Percentiles rank a stretch among this genome's conserved stretches.
These are phyloP conservation scores for Podospora pseudocomata DNA, from an alignment of 495 filamentous ascomycete genomes.

Conservation along the genomic window DNA sequence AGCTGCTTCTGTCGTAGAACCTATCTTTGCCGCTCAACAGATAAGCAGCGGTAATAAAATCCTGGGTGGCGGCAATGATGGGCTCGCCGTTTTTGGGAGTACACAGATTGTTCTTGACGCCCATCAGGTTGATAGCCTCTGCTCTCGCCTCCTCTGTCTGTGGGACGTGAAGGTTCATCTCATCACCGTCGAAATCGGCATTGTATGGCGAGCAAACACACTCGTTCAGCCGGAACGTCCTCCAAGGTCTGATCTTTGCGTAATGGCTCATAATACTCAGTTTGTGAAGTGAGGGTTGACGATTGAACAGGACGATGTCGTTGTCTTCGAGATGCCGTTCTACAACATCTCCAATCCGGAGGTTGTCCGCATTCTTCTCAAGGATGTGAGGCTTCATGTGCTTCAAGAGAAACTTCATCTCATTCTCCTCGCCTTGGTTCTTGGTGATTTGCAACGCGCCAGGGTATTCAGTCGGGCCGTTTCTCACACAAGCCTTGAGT, in stretches of 20 bases:
- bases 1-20: constrained; percentile 82
- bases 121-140: constrained; percentile 95
- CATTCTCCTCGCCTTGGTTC: constrained; percentile 53
- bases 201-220: constrained; percentile 99
- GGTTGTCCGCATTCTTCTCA: constrained; percentile 60
- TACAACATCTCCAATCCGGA: constrained; percentile 81
- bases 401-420: constrained; percentile 63
- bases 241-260: constrained; percentile 88
- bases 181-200: constrained; percentile 98
- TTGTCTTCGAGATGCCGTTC: constrained; percentile 94
- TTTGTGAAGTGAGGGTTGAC: constrained; percentile 96
- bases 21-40: constrained; percentile 87
- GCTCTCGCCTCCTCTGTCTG: constrained; percentile 94
- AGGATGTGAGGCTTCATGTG: constrained; percentile 55
- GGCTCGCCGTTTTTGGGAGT: constrained; percentile 98
- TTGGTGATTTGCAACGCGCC: constrained; percentile 82
- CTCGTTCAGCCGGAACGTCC: constrained; percentile 95
- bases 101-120: constrained; percentile 91
- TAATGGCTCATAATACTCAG: constrained; percentile 94
- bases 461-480: constrained; percentile 73
- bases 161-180: constrained; percentile 99
- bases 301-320: constrained; percentile 96
- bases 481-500: constrained; percentile 63
- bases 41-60: constrained; percentile 96
- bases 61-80: constrained; percentile 96